Conservation (phyloP, 495 filamentous ascomycete genomes). For the Talaromyces stipitatus region DNA sequence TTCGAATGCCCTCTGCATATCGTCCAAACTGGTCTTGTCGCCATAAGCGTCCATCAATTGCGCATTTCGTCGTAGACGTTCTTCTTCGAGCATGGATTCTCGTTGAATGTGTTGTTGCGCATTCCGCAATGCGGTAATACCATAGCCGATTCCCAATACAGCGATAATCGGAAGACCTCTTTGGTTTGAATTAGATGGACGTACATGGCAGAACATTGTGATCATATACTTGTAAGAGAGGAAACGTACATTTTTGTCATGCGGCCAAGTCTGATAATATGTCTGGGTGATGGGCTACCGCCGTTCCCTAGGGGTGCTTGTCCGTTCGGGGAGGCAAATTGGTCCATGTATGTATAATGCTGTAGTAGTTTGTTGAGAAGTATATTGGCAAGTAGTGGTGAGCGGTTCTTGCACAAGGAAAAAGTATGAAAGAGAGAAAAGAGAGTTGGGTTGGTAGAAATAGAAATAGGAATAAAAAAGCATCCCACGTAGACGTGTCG, state of each 20-base stretch:
- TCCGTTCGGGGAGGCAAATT: slow-evolving; percentile 3
- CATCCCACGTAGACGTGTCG: neutral
- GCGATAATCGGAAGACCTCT: slow-evolving; percentile 6
- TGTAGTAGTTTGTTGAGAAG: neutral
- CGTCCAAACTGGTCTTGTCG: slow-evolving; percentile 47
- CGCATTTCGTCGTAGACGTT: slow-evolving; percentile 25
- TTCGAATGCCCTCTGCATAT: slow-evolving; percentile 49
- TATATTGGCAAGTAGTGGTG: neutral
- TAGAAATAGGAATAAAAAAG: neutral
- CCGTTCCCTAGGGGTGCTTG: neutral
- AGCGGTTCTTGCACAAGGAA: neutral
- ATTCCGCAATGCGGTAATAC: neutral
- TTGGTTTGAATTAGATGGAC: neutral
- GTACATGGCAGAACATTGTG: neutral
- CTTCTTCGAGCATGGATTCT: slow-evolving; percentile 18
- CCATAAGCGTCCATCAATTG: slow-evolving; percentile 50
- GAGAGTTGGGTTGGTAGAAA: neutral
- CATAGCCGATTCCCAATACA: slow-evolving; percentile 5
- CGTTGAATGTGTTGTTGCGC: slow-evolving; percentile 1
- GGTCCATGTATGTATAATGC: slow-evolving; percentile 2
- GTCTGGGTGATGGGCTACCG: neutral
- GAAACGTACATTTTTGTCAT: slow-evolving; percentile 5
- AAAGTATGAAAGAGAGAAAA: neutral
- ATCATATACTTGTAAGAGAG: neutral
- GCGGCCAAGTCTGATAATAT: slow-evolving; percentile 3